Evolutionary conservation across 148 eudicot genomes (phyloP).

Genomic region (Arctostaphylos glauca): DNA sequence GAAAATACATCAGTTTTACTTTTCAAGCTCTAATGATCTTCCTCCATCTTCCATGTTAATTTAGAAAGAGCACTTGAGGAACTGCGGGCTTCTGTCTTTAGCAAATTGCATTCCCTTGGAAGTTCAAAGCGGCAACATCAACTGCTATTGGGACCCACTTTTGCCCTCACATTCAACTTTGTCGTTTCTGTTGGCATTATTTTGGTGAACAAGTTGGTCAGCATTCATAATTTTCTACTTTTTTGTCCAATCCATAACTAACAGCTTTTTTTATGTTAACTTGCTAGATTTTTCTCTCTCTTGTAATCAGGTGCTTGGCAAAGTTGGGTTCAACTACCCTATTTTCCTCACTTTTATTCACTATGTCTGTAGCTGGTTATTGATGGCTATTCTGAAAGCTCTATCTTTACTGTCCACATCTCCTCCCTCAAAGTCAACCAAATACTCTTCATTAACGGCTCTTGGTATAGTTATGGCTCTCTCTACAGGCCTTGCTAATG

Average conservation of each 20-base stretch:
- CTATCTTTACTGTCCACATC: slow-evolving; percentile 67
- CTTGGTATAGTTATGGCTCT: slow-evolving; percentile 92
- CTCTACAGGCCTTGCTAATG: slow-evolving; percentile 95
- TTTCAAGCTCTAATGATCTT: background rate
- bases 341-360: slow-evolving; percentile 87
- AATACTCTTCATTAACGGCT: slow-evolving; percentile 63
- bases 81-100: slow-evolving; percentile 67
- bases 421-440: slow-evolving; percentile 64
- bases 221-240: slow-evolving; percentile 21
- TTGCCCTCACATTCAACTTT: slow-evolving; percentile 91
- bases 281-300: slow-evolving; percentile 1
- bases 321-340: slow-evolving; percentile 84
- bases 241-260: background rate
- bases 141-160: slow-evolving; percentile 66
- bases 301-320: slow-evolving; percentile 64
- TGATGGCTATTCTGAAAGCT: slow-evolving; percentile 76
- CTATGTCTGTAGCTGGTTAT: slow-evolving; percentile 77
- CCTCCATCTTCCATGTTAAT: slow-evolving; percentile 10
- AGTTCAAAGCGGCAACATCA: slow-evolving; percentile 74
- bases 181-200: slow-evolving; percentile 86
- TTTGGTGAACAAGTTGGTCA: slow-evolving; percentile 85
- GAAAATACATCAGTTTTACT: background rate
- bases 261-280: slow-evolving; percentile 8
- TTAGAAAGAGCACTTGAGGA: slow-evolving; percentile 87
- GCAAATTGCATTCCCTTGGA: slow-evolving; percentile 52